Evolutionary conservation across 805 yeast genomes (phyloP).

Genomic region (Teunomyces pallodes): DNA sequence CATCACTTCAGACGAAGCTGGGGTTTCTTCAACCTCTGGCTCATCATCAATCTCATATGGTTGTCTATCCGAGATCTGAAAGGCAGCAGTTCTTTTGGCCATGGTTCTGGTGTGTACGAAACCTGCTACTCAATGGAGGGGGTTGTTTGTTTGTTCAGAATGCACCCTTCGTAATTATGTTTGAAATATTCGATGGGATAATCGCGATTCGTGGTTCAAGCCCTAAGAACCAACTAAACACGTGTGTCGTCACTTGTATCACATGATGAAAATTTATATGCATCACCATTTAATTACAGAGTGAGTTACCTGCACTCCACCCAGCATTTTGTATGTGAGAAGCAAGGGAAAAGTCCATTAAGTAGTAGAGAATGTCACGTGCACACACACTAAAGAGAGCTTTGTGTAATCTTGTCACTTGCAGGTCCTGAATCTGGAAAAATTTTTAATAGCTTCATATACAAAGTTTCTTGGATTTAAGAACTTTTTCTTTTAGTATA

Average conservation of each 20-base stretch:
- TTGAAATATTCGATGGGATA: background rate
- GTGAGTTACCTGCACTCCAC: background rate
- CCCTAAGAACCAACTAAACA: background rate
- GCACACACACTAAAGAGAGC: background rate
- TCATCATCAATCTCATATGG: conserved; percentile 39
- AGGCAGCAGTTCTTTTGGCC: conserved; percentile 68
- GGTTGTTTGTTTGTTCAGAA: conserved; percentile 5
- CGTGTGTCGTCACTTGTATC: background rate
- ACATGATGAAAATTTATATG: background rate
- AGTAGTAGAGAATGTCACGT: background rate
- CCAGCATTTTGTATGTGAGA: too few species aligned
- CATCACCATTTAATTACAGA: background rate
- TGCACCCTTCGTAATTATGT: background rate
- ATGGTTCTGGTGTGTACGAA: conserved; percentile 23
- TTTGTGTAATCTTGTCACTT: conserved; percentile 1
- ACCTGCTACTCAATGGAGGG: background rate
- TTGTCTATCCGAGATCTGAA: conserved; percentile 59
- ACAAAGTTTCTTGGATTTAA: conserved; percentile 4
- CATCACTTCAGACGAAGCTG: conserved; percentile 61
- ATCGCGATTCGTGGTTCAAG: background rate
- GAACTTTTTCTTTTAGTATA: conserved; percentile 13
- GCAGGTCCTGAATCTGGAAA: conserved; percentile 7
- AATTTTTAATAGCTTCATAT: conserved; percentile 9
- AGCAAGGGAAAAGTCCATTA: background rate
- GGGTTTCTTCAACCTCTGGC: conserved; percentile 21